Evolutionary conservation across 768 basidiomycete species (phyloP), one percentile per base, ranked within the genome.

Genomic region (Tulasnella sp.): DNA sequence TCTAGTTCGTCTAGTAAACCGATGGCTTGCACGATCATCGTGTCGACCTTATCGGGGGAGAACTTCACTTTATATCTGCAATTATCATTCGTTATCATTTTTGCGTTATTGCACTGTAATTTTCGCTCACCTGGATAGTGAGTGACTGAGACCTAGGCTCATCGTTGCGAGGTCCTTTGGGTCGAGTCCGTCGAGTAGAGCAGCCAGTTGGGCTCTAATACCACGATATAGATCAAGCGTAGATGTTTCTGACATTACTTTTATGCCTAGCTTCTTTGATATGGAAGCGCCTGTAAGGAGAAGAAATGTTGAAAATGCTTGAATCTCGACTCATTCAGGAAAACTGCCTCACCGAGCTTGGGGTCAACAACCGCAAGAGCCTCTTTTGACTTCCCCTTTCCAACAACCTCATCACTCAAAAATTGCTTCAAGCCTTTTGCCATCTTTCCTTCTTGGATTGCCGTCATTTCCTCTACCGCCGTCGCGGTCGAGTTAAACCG

Each of bases 1-100:
- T 99, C 95, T 20, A 99, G 73, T 63, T 99, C 95, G 61, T 99
- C 95, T 48, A 99, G 76, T 24, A 99, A 74, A 5, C 92, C 93
- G 61, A 99, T 96, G 5, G 95, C 95, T 68, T 99, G 95, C 15
- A 98, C 85, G 53, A 99, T 85, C 95, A 99, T 99, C 6, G 92
- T 96, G 64, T 99, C 95, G 41, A 99, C 92, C 69, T 98, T 98
- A 71, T 98, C 95, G 5, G 95, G 93, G 6, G 95, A 98, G 69
- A 99, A 98, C 69, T 99, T 99, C 60, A 99, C 76, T 73, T 98
- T 99, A 72, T 93, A 99, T 54, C 92, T 93, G 57, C 28, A 47
- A 7, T n/a, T 25, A 9, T 28, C n/a, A 27, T 8, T 6, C 28
- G 19, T 4, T 22, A 29, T 24, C 25, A 50, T 37, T 27, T 28